These are phyloP conservation scores for Pleoardoris graminearum DNA, from an alignment of 2,329 filamentous ascomycete genomes.

Conservation along the genomic window DNA sequence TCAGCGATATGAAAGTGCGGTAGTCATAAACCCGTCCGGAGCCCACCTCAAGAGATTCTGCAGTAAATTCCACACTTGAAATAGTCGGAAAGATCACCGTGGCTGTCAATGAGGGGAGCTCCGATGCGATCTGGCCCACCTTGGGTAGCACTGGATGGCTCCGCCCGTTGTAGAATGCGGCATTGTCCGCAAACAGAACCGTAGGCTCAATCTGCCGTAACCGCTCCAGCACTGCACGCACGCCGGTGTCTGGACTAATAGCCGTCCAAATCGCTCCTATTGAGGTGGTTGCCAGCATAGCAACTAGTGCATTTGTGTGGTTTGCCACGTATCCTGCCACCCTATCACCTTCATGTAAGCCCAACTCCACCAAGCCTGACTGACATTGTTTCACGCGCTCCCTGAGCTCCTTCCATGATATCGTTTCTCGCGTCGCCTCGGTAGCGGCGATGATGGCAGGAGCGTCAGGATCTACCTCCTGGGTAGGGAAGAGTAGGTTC, in stretches of 20 bases:
- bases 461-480: constrained; percentile 60
- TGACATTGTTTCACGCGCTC: constrained; percentile 76
- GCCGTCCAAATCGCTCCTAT: constrained; percentile 91
- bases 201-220: constrained; percentile 82
- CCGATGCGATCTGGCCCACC: constrained; percentile 72
- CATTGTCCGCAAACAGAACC: constrained; percentile 85
- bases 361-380: constrained; percentile 67
- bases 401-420: constrained; percentile 80
- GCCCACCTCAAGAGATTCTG: constrained; percentile 46
- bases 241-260: constrained; percentile 88
- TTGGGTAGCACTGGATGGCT: constrained; percentile 80
- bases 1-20: constrained; percentile 48
- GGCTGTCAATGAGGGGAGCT: constrained; percentile 67
- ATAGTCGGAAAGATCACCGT: constrained; percentile 76
- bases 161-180: constrained; percentile 88
- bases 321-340: constrained; percentile 83
- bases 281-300: constrained; percentile 81
- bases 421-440: constrained; percentile 66
- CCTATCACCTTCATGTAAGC: constrained; percentile 64
- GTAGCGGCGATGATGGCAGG: constrained; percentile 80
- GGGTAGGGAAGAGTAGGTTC: constrained; percentile 81
- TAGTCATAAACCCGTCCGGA: constrained; percentile 45
- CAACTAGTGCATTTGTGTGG: constrained; percentile 81
- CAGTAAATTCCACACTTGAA: constrained; percentile 44
- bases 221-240: constrained; percentile 86